Conservation (phyloP, 495 filamentous ascomycete genomes). For the Penicillium cataractarum region DNA sequence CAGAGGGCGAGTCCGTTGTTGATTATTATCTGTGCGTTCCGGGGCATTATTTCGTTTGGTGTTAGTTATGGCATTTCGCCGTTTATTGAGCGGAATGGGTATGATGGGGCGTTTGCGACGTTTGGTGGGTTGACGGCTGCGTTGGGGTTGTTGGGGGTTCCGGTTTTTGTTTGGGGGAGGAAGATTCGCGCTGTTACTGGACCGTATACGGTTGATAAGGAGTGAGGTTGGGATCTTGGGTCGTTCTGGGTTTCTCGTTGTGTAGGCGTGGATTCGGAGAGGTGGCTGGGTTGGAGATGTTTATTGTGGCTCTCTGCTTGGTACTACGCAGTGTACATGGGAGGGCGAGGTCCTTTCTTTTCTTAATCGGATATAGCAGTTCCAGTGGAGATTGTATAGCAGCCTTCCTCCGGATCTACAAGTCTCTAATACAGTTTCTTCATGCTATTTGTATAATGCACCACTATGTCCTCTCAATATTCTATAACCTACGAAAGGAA, state of each 20-base stretch:
- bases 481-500: too few species aligned
- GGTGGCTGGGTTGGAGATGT: too few species aligned
- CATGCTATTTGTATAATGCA: too few species aligned
- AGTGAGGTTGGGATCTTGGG: not conserved
- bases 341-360: not conserved
- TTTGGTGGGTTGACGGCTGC: constrained; percentile 33
- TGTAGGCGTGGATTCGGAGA: too few species aligned
- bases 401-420: too few species aligned
- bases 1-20: constrained; percentile 38
- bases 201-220: not conserved
- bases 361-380: not conserved
- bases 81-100: constrained; percentile 31
- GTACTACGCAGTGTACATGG: too few species aligned
- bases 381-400: too few species aligned
- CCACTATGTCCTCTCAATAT: too few species aligned
- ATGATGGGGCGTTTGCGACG: constrained; percentile 35
- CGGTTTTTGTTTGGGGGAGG: constrained; percentile 36
- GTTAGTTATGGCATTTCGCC: constrained; percentile 34
- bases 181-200: constrained; percentile 32
- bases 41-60: constrained; percentile 43
- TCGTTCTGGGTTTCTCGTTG: too few species aligned
- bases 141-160: constrained; percentile 29
- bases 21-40: constrained; percentile 46
- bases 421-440: too few species aligned
- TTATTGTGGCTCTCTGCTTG: too few species aligned